A percentile compares a stretch with the other conserved stretches of the same genome.
phyloP scores from a whole-genome alignment of 192 early-diverging fungal genomes.

The Umbelopsis isabellina region DNA sequence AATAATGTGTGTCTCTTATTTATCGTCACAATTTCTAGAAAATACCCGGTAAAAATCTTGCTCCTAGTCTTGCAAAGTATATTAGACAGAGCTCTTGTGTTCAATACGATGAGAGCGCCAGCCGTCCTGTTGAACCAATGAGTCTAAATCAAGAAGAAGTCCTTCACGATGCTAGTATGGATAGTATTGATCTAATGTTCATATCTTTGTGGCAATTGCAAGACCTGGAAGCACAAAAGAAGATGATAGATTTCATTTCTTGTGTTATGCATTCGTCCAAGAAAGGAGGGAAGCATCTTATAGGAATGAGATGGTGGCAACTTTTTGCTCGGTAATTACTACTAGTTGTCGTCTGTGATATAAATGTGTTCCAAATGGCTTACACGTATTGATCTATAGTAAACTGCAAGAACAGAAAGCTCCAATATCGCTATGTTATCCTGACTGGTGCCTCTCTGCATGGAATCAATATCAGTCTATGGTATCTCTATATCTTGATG shows the following conservation, averaged over 20 bases:
- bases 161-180: conserved; percentile 19
- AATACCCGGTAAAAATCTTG: conserved; percentile 34
- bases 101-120: neutral
- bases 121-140: neutral
- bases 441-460: too few species aligned
- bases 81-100: conserved; percentile 23
- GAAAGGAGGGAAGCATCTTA: conserved; percentile 20
- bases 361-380: too few species aligned
- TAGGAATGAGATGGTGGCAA: conserved; percentile 40
- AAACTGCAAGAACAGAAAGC: too few species aligned
- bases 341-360: neutral
- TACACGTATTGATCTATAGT: too few species aligned
- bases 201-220: conserved; percentile 25
- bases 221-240: neutral
- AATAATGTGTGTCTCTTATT: neutral
- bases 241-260: conserved; percentile 22
- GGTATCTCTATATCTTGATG: too few species aligned
- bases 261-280: conserved; percentile 22
- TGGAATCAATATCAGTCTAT: too few species aligned
- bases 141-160: conserved; percentile 20
- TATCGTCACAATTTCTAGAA: neutral
- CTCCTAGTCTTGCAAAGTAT: conserved; percentile 25
- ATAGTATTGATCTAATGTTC: conserved; percentile 30
- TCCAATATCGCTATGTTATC: too few species aligned
- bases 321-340: conserved; percentile 31